Evolutionary conservation across 2,329 filamentous ascomycete genomes (phyloP), one percentile per base, ranked within the genome.

Genomic region (Thielaviopsis musarum): DNA sequence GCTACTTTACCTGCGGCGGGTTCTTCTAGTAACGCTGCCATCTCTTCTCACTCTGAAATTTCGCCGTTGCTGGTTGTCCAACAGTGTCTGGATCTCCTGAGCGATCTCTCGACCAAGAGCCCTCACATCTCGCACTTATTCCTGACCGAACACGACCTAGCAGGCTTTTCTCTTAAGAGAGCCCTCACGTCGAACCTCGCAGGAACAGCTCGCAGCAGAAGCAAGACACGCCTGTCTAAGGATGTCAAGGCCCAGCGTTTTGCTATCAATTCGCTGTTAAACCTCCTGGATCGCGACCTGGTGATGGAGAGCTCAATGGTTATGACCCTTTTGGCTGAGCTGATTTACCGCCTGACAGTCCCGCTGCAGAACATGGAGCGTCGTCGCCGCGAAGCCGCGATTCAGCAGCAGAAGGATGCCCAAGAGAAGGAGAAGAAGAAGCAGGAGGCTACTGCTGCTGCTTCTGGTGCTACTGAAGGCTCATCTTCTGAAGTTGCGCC

Each of bases 221-320:
- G 60, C 53, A 62, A 62, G 49, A 57, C 60, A 17, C 60, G 58
- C 66, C 97, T 97, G 70, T 80, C 76, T 57, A 93, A 91, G 71
- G 91, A 95, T 64, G 82, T 76, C 64, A 94, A 87, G 70, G 84
- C 88, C 28, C 84, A 85, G 65, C 93, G 88, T 69, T 98, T 87
- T 69, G 90, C 94, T 10, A 80, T 98, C 69, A 98, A 98, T 69
- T 90, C 91, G 15, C 75, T 98, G 30, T 77, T 98, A 54, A 85
- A 83, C 62, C 78, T 98, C 5, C 78, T 98, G 22, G 93, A 97
- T 68, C 87, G 93, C n/a, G 88, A 90, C 64, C 77, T 97, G 62
- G 91, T 98, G 64, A 95, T 95, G 73, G 93, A 98, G 72, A 98
- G 90, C 71, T 91, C 91, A n/a, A 79, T 84, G 6, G 91, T 95